Conservation (phyloP, 441 rosid genomes). For the Aleurites moluccanus region DNA sequence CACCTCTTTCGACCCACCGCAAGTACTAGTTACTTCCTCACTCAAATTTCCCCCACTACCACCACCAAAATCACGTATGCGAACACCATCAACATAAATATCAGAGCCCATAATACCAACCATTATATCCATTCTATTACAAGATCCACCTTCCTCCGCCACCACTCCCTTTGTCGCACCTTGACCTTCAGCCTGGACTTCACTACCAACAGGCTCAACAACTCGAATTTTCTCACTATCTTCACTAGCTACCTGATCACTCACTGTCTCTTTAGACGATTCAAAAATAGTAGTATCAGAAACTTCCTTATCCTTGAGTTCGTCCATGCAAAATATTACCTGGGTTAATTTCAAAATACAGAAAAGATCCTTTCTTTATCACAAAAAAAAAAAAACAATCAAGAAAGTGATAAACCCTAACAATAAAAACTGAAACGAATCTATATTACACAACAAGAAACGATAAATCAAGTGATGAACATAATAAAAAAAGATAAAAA, state of each 20-base stretch:
- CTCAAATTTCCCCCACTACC: constrained; percentile 28
- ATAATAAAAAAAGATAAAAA: constrained; percentile 1
- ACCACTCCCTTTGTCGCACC: constrained; percentile 21
- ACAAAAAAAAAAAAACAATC: not conserved
- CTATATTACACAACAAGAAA: not conserved
- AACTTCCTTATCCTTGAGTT: constrained; percentile 33
- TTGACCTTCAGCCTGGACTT: constrained; percentile 17
- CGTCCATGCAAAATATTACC: constrained; percentile 45
- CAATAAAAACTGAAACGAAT: constrained; percentile 3
- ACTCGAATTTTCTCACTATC: constrained; percentile 29
- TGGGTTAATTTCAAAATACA: constrained; percentile 32
- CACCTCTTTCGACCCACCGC: constrained; percentile 14
- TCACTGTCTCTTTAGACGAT: constrained; percentile 24
- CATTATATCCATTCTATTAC: constrained; percentile 39
- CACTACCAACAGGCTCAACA: constrained; percentile 28
- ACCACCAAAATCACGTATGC: constrained; percentile 30
- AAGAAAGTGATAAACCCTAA: constrained; percentile 37
- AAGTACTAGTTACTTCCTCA: constrained; percentile 24
- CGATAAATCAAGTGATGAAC: constrained; percentile 1
- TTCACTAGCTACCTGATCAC: constrained; percentile 27
- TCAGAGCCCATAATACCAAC: constrained; percentile 49
- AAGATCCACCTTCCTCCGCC: constrained; percentile 31
- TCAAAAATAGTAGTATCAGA: constrained; percentile 30
- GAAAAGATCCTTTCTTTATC: constrained; percentile 16
- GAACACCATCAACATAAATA: constrained; percentile 48